phyloP scores from a whole-genome alignment of 2,329 filamentous ascomycete species.

The Chalara sp. region DNA sequence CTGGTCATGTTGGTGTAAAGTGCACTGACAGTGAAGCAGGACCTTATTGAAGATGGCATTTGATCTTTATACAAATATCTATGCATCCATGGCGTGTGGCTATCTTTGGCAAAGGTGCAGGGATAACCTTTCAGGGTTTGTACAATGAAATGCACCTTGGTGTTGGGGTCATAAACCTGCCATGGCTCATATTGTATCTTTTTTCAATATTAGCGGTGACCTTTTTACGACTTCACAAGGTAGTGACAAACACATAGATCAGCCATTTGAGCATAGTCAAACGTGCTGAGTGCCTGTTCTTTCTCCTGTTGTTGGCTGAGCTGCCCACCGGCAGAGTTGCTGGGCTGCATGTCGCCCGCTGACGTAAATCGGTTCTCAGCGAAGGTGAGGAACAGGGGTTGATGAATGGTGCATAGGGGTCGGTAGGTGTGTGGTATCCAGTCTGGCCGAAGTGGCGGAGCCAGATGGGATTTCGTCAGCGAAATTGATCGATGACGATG shows the following conservation, averaged over 20 bases:
- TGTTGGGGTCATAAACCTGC: slow-evolving; percentile 25
- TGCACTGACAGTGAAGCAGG: slow-evolving; percentile 25
- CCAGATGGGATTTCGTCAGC: slow-evolving; percentile 2
- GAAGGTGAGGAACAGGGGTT: slow-evolving; percentile 1
- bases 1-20: slow-evolving; percentile 26
- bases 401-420: slow-evolving; percentile 2
- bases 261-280: slow-evolving; percentile 16
- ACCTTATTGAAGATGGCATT: slow-evolving; percentile 24
- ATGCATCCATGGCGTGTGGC: slow-evolving; percentile 26
- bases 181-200: slow-evolving; percentile 20
- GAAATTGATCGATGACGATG: slow-evolving; percentile 2
- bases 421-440: slow-evolving; percentile 2
- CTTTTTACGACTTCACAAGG: neutral
- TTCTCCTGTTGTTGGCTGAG: slow-evolving; percentile 4
- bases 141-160: slow-evolving; percentile 20
- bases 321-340: neutral
- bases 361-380: slow-evolving; percentile 5
- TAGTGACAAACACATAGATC: slow-evolving; percentile 14
- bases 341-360: slow-evolving; percentile 4
- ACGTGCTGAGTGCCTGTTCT: slow-evolving; percentile 7
- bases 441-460: neutral
- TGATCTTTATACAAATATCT: slow-evolving; percentile 21
- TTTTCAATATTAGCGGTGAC: slow-evolving; percentile 7
- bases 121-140: slow-evolving; percentile 22
- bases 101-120: slow-evolving; percentile 21